These are phyloP conservation scores for Saccharum spontaneum DNA, from an alignment of 176 grass and related monocot genomes.

Conservation along the genomic window DNA sequence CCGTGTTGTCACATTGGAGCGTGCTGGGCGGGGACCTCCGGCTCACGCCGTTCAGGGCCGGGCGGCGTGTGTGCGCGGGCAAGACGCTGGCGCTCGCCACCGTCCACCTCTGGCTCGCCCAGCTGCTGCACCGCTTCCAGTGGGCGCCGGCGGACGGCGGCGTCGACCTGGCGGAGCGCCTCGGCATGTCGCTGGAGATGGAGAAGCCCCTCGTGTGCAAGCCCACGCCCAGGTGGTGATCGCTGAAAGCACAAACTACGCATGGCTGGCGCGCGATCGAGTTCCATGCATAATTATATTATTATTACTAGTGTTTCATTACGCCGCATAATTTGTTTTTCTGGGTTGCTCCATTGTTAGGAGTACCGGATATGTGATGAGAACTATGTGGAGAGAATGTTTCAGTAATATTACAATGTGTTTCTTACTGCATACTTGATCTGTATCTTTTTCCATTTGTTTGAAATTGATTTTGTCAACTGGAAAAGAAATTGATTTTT, in stretches of 20 bases:
- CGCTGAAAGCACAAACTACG: neutral
- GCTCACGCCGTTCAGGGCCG: slow-evolving; percentile 49
- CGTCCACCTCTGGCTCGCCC: slow-evolving; percentile 56
- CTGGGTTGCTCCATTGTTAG: neutral
- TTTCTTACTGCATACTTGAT: neutral
- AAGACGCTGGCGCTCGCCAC: slow-evolving; percentile 53
- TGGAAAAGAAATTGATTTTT: neutral
- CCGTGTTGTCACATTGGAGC: too few species aligned
- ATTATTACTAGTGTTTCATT: neutral
- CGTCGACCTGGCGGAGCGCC: slow-evolving; percentile 54
- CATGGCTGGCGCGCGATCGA: too few species aligned
- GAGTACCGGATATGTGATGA: neutral
- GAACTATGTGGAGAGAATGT: neutral
- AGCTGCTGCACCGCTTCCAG: slow-evolving; percentile 47
- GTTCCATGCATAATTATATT: neutral
- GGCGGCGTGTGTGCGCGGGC: slow-evolving; percentile 52
- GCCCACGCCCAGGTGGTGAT: slow-evolving; percentile 27
- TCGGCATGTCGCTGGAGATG: slow-evolving; percentile 71
- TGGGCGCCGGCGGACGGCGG: slow-evolving; percentile 25
- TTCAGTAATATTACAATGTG: neutral
- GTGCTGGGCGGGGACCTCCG: slow-evolving; percentile 55
- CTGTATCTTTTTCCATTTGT: neutral
- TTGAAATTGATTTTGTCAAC: too few species aligned
- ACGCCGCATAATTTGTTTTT: neutral
- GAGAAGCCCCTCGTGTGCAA: slow-evolving; percentile 54